Evolutionary conservation across 805 yeast genomes (phyloP).

Genomic region (Metschnikowia rubicola): DNA sequence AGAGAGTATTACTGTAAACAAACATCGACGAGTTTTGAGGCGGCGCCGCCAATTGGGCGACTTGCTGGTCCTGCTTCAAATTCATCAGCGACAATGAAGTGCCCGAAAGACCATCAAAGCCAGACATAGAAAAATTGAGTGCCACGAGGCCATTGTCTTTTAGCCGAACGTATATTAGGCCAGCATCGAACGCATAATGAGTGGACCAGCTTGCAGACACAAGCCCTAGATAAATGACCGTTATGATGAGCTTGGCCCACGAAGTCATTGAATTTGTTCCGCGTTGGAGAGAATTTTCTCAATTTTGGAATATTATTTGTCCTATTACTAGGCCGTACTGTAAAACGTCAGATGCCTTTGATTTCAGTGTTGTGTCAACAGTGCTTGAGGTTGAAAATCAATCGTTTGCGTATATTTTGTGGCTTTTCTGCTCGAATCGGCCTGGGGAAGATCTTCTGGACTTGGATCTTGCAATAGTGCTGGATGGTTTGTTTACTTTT

Average conservation of each 20-base stretch:
- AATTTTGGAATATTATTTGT: not conserved
- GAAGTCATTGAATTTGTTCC: not conserved
- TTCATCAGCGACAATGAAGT: conserved; percentile 15
- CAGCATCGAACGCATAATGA: conserved; percentile 32
- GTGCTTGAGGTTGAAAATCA: too few relatives aligned
- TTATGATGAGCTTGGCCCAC: not conserved
- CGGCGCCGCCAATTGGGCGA: conserved; percentile 26
- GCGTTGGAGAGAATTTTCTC: not conserved
- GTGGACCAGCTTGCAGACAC: conserved; percentile 28
- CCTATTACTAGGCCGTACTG: too few relatives aligned
- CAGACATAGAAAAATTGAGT: conserved; percentile 34
- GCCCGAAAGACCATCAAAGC: conserved; percentile 19
- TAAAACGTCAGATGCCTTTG: too few relatives aligned
- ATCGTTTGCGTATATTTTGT: too few relatives aligned
- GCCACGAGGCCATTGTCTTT: conserved; percentile 35
- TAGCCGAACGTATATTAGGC: conserved; percentile 33
- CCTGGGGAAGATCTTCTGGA: not conserved
- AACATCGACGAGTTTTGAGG: conserved; percentile 34
- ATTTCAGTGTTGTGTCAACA: too few relatives aligned
- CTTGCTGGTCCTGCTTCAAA: conserved; percentile 20
- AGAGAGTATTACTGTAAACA: conserved; percentile 25
- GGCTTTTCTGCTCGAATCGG: not conserved
- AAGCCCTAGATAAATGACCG: not conserved
- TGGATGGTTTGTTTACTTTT: conserved; percentile 14
- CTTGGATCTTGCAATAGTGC: not conserved